A percentile compares a stretch with the other conserved stretches of the same genome.
phyloP scores from a whole-genome alignment of 2,329 filamentous ascomycete genomes.

The Sporothrix brasiliensis region DNA sequence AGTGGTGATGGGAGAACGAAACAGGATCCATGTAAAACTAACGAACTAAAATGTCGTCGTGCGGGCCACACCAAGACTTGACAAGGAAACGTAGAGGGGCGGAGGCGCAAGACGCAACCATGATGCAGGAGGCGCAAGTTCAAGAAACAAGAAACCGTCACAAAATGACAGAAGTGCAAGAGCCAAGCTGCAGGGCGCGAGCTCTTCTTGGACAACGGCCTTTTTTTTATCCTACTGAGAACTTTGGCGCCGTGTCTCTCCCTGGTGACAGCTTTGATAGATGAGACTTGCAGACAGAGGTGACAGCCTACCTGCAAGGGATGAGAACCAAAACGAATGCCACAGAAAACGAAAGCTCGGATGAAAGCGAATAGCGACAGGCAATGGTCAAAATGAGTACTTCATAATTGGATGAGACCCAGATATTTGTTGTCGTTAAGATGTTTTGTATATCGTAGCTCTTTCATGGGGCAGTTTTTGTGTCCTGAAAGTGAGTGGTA shows the following conservation, averaged over 20 bases:
- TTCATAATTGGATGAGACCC: background rate
- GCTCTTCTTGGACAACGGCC: background rate
- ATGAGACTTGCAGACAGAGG: background rate
- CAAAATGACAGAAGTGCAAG: background rate
- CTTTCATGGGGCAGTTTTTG: background rate
- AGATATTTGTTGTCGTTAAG: no score
- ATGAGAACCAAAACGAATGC: background rate
- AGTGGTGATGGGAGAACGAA: slow-evolving; percentile 12
- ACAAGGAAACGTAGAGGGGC: background rate
- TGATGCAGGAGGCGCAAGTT: slow-evolving; percentile 18
- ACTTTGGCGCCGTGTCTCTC: slow-evolving; percentile 1
- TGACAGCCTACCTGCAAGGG: slow-evolving; percentile 11
- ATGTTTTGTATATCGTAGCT: no score
- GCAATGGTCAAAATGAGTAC: background rate
- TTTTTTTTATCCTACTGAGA: background rate
- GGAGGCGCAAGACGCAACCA: slow-evolving; percentile 13
- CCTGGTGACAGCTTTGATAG: background rate
- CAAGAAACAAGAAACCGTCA: background rate
- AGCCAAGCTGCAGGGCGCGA: slow-evolving; percentile 13
- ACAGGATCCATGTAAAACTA: background rate
- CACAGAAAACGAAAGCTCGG: background rate
- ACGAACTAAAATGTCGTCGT: slow-evolving; percentile 1
- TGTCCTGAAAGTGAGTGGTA: background rate
- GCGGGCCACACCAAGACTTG: slow-evolving; percentile 1
- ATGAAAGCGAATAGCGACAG: background rate